phyloP scores from a whole-genome alignment of 163 green algal genomes.

The Picocystis sp. region DNA sequence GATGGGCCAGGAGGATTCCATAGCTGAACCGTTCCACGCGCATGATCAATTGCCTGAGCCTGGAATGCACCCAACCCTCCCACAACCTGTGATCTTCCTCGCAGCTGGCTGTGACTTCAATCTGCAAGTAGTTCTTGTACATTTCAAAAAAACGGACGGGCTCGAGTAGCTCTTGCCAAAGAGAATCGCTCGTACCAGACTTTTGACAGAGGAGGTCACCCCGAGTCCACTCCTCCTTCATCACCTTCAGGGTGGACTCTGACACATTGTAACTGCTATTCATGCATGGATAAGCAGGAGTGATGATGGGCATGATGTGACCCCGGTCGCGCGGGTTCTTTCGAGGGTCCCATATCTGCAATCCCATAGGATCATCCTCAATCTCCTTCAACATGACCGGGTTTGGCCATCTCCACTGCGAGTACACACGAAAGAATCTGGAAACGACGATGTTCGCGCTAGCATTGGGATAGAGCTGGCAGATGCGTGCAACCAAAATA shows the following conservation, averaged over 20 bases:
- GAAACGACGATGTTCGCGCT: conserved; percentile 42
- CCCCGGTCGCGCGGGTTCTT: conserved; percentile 47
- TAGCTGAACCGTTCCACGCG: conserved; percentile 15
- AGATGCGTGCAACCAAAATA: conserved; percentile 79
- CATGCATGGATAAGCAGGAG: conserved; percentile 83
- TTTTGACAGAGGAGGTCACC: conserved; percentile 37
- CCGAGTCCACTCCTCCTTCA: conserved; percentile 44
- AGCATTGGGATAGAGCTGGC: conserved; percentile 75
- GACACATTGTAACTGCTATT: conserved; percentile 94
- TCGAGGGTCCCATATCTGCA: conserved; percentile 66
- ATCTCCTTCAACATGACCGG: conserved; percentile 72
- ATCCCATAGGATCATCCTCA: conserved; percentile 48
- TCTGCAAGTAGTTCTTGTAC: conserved; percentile 45
- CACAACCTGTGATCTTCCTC: conserved; percentile 48
- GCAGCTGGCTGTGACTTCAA: conserved; percentile 37
- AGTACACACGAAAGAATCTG: conserved; percentile 70
- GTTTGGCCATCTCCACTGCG: conserved; percentile 70
- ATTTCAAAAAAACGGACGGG: conserved; percentile 56
- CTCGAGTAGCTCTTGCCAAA: conserved; percentile 58
- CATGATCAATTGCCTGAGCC: conserved; percentile 42
- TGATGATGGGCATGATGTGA: conserved; percentile 98
- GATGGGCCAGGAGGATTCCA: conserved; percentile 36
- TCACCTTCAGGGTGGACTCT: conserved; percentile 63
- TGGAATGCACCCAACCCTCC: conserved; percentile 61
- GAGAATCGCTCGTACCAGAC: conserved; percentile 20